Evolutionary conservation across 2,329 filamentous ascomycete species (phyloP).

Genomic region (Colletotrichum limetticola): DNA sequence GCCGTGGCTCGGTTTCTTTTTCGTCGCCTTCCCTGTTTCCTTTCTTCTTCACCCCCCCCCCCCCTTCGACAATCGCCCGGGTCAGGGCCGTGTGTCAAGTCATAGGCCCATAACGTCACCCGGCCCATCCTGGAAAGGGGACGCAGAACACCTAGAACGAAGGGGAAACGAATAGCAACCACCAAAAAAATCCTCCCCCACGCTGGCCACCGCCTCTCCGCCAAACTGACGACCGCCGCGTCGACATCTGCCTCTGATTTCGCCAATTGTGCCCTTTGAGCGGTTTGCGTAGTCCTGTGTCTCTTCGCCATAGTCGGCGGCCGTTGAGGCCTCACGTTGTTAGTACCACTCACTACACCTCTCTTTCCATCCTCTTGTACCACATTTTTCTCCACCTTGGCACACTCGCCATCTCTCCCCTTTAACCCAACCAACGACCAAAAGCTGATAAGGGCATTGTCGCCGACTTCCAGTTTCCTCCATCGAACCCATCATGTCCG

Average conservation of each 20-base stretch:
- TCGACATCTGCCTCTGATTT: not conserved
- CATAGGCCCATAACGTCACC: conserved; percentile 35
- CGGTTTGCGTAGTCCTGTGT: conserved; percentile 28
- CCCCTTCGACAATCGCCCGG: not conserved
- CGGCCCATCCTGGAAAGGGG: conserved; percentile 31
- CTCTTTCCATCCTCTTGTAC: conserved; percentile 26
- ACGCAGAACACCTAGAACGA: conserved; percentile 29
- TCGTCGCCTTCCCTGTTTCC: not conserved
- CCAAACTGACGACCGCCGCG: not conserved
- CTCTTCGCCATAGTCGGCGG: conserved; percentile 35
- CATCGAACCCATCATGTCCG: conserved; percentile 59
- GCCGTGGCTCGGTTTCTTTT: not conserved
- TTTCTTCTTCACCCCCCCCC: not conserved
- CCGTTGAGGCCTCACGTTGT: conserved; percentile 38
- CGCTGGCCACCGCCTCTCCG: conserved; percentile 15
- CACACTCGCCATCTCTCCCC: conserved; percentile 35
- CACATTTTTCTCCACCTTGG: conserved; percentile 37
- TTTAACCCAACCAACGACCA: conserved; percentile 19
- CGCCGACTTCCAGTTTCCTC: conserved; percentile 46
- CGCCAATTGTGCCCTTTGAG: conserved; percentile 21
- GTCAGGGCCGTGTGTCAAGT: conserved; percentile 30
- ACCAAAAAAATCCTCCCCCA: conserved; percentile 13
- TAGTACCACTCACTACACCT: conserved; percentile 32
- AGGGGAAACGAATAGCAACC: conserved; percentile 33
- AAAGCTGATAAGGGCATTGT: conserved; percentile 27